Evolutionary conservation across 495 filamentous ascomycete genomes (phyloP), one percentile per base, ranked within the genome.

Genomic region (Beverwykella pulmonaria): DNA sequence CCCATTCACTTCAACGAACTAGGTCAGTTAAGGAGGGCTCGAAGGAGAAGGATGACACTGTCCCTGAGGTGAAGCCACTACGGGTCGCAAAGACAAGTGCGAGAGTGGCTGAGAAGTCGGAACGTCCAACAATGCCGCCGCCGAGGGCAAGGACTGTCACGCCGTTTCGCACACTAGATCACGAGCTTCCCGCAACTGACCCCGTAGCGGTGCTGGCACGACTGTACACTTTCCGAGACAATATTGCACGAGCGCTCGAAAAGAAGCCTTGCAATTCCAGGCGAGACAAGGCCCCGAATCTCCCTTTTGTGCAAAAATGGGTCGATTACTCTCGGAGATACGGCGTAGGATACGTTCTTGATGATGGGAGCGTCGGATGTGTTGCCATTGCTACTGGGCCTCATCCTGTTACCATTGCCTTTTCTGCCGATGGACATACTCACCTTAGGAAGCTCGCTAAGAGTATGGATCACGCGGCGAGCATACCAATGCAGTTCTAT

Each of bases 401-500:
- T 19, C 32, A 68, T 26, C 76, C 77, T 5, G 72, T 79, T 6
- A 77, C 75, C 15, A 68, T 74, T 26, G 64, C 71, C 5, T 27
- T 78, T 27, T 68, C 71, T 9, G 70, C 73, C 1, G 72, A 76
- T 56, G 78, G 83, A 59, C 80, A 87, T 61, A 80, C 82, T 34
- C 84, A 84, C 61, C 76, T 82, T 10, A 78, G 84, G 8, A 81
- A 83, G 34, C 76, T 78, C 7, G 75, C 74, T 2, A 88, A 89
- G 60, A 71, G 78, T 25, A 82, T 83, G 61, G 75, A 78, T 1
- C 85, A 90, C 63, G 79, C 85, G 17, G 79, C 88, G 48, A 84
- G 90, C 65, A 82, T 92, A 36, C 77, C 85, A n/a, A 77, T 96
- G 29, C 89, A 95, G 68, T 92, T 93, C 67, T 90, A 91, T 75